These are phyloP conservation scores for Coniosporium tulheliwenetii DNA, from an alignment of 2,329 filamentous ascomycete genomes.

Conservation along the genomic window DNA sequence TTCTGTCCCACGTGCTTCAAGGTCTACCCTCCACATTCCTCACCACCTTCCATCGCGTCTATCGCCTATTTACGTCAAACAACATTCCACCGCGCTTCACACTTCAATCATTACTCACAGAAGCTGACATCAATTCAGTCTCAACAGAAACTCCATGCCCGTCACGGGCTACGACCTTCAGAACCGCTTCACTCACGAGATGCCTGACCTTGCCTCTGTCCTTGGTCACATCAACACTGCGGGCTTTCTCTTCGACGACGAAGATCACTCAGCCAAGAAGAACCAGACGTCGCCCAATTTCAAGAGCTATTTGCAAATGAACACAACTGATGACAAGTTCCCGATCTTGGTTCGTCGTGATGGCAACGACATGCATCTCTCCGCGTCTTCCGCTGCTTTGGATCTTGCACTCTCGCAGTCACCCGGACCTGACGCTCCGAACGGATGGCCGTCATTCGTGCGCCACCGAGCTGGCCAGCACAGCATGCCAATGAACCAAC, in stretches of 20 bases:
- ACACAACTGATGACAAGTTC: slow-evolving; percentile 68
- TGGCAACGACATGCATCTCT: slow-evolving; percentile 47
- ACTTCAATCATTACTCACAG: too few relatives aligned
- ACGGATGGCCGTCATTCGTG: slow-evolving; percentile 47
- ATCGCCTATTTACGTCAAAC: not conserved
- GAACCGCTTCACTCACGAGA: slow-evolving; percentile 41
- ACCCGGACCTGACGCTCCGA: slow-evolving; percentile 40
- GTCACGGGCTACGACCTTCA: slow-evolving; percentile 57
- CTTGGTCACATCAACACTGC: slow-evolving; percentile 75
- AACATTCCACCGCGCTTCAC: not conserved
- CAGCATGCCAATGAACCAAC: slow-evolving; percentile 40
- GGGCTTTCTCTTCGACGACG: slow-evolving; percentile 50
- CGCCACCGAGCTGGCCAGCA: slow-evolving; percentile 52
- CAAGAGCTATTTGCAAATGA: slow-evolving; percentile 54
- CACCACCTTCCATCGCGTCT: not conserved
- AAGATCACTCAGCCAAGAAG: slow-evolving; percentile 33
- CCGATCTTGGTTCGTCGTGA: slow-evolving; percentile 63
- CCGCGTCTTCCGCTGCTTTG: slow-evolving; percentile 64
- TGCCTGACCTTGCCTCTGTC: slow-evolving; percentile 35
- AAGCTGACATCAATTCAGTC: slow-evolving; percentile 32
- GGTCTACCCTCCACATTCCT: too few relatives aligned
- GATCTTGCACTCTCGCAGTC: slow-evolving; percentile 61
- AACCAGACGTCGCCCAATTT: slow-evolving; percentile 39
- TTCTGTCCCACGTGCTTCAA: too few relatives aligned
- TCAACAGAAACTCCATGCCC: slow-evolving; percentile 89